Percentiles rank a stretch among this genome's conserved stretches.
Conservation (phyloP, 2,329 filamentous ascomycete genomes). For the Aspergillus sp. region DNA sequence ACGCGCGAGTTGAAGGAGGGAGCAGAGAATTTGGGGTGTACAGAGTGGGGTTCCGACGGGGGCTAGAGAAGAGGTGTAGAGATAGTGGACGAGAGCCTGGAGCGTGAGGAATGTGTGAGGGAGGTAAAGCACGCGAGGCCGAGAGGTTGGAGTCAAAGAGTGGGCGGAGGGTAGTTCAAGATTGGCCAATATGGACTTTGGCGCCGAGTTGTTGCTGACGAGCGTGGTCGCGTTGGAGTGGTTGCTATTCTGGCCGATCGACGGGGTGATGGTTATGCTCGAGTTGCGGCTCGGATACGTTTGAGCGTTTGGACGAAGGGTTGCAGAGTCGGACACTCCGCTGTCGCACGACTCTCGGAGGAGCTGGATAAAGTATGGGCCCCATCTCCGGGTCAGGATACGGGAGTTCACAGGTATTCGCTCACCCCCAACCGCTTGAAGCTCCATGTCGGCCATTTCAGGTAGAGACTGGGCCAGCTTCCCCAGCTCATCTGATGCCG, state of each 20-base stretch:
- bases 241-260: constrained; percentile 30
- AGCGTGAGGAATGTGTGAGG: constrained; percentile 86
- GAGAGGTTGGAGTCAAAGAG: constrained; percentile 47
- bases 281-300: constrained; percentile 62
- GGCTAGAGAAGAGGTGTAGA: constrained; percentile 87
- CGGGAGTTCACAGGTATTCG: constrained; percentile 89
- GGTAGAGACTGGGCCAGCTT: constrained; percentile 66
- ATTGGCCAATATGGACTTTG: constrained; percentile 28
- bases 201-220: constrained; percentile 22
- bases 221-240: constrained; percentile 36
- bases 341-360: constrained; percentile 70
- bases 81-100: constrained; percentile 79
- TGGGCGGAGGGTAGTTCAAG: constrained; percentile 47
- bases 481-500: constrained; percentile 75
- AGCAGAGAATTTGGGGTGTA: constrained; percentile 92
- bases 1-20: constrained; percentile 81
- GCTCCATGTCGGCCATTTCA: constrained; percentile 95
- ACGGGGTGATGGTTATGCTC: constrained; percentile 72
- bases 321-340: constrained; percentile 61
- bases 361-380: constrained; percentile 88
- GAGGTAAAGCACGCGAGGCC: constrained; percentile 81
- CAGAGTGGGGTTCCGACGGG: constrained; percentile 66
- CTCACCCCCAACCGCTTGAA: constrained; percentile 82
- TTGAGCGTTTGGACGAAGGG: constrained; percentile 55
- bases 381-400: constrained; percentile 80